Evolutionary conservation across 2,329 filamentous ascomycete species (phyloP), one percentile per base, ranked within the genome.

Genomic region (Emmonsiellopsis sp.): DNA sequence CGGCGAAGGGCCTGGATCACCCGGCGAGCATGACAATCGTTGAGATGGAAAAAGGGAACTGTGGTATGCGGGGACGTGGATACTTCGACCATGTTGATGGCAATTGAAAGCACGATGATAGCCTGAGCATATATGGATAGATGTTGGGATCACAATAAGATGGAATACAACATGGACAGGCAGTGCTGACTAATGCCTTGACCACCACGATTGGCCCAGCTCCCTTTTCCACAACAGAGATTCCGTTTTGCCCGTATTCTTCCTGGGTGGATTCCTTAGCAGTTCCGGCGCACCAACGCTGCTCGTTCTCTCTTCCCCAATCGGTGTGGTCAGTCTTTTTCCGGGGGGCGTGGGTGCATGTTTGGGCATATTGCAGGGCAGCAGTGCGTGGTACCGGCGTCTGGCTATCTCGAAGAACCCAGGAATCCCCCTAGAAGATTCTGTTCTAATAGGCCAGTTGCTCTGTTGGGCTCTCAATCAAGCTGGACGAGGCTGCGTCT

Each of bases 21-120:
- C 15, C 13, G 20, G 35, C 45, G 52, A 49, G 43, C 44, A 49
- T 53, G 44, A 37, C 35, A 34, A 42, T 49, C 35, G n/a, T 53
- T 35, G 38, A 53, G 43, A 43, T 53, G 52, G 45, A 49, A 53
- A 48, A 53, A 49, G 20, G 52, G 52, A 43, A 53, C 30, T 5
- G 45, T 50, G 16, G 50, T 52, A 40, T 7, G 34, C 11, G 34
- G 34, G 34, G 34, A 37, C 34, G 50, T 31, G 13, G 26, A 46
- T 13, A 16, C 44, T 48, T 48, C 45, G 7, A 7, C 48, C 48
- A 42, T 50, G 15, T 50, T 42, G 48, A 50, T 26, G 32, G 38
- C 46, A 7, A 37, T 8, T 50, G 11, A 20, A 16, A 50, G 46
- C 13, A 50, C 6, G 16, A 38, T n/a, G n/a, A 50, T 16, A 38